Percentiles rank a stretch among this genome's conserved stretches.
Evolutionary conservation across 768 basidiomycete genomes (phyloP).

Genomic region (Gymnopilus dilepis): DNA sequence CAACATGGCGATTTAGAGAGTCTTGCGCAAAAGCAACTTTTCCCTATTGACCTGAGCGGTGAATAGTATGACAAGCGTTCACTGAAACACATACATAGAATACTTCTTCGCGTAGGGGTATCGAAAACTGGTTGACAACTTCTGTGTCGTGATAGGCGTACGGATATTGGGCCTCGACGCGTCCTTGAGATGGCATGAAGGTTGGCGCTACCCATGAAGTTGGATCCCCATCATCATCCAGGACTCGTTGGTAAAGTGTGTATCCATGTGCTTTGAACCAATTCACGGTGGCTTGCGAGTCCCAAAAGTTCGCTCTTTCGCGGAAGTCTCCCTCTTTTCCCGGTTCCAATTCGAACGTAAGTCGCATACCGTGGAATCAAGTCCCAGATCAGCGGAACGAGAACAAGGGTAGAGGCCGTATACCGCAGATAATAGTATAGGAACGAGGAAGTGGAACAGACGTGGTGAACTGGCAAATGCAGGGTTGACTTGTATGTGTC

Average conservation of each 20-base stretch:
- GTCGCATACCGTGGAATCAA: too few relatives aligned
- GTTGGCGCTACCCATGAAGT: background rate
- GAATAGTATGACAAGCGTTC: too few relatives aligned
- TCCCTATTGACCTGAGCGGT: background rate
- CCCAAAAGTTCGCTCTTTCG: background rate
- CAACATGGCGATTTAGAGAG: constrained; percentile 23
- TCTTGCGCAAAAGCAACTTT: constrained; percentile 27
- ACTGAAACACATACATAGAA: background rate
- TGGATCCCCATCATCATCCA: background rate
- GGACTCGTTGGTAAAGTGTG: constrained; percentile 5
- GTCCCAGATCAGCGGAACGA: too few relatives aligned
- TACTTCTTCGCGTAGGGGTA: background rate
- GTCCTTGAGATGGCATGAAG: background rate
- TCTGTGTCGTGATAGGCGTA: constrained; percentile 13
- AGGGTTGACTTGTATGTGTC: too few relatives aligned
- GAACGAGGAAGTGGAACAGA: too few relatives aligned
- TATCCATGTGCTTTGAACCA: constrained; percentile 15
- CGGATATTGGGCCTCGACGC: constrained; percentile 12
- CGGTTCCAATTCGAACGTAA: too few relatives aligned
- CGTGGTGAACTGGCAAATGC: too few relatives aligned
- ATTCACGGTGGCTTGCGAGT: background rate
- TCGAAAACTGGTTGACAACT: background rate
- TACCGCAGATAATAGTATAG: too few relatives aligned
- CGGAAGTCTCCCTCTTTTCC: too few relatives aligned
- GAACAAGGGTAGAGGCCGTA: too few relatives aligned